These are phyloP conservation scores for Coffea canephora DNA, from an alignment of 257 asterid genomes.

Conservation along the genomic window DNA sequence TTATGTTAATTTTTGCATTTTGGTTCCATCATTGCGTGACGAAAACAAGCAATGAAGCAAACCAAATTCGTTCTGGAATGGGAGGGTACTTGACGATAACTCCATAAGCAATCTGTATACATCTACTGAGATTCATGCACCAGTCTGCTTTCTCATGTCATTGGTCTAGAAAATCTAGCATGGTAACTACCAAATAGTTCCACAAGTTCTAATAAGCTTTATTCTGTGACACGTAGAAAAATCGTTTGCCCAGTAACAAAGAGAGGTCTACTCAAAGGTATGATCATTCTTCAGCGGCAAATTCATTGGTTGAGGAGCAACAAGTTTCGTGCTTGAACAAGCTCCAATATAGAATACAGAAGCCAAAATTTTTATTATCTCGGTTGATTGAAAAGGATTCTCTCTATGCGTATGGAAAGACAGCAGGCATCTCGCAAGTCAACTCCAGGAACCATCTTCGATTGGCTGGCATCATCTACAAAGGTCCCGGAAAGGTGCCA, in stretches of 20 bases:
- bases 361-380: slow-evolving; percentile 33
- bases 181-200: background rate
- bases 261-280: background rate
- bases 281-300: background rate
- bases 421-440: slow-evolving; percentile 21
- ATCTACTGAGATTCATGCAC: background rate
- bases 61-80: too few species aligned
- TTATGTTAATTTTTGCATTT: too few species aligned
- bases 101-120: background rate
- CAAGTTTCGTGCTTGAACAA: slow-evolving; percentile 21
- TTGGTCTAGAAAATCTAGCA: background rate
- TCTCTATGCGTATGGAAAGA: slow-evolving; percentile 25
- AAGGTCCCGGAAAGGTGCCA: slow-evolving; percentile 95
- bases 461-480: slow-evolving; percentile 35
- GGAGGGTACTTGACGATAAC: background rate
- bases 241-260: background rate
- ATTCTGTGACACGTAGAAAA: background rate
- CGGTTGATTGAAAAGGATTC: slow-evolving; percentile 26
- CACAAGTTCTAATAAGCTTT: background rate
- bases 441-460: slow-evolving; percentile 10
- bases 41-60: too few species aligned
- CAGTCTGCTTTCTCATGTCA: background rate
- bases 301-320: slow-evolving; percentile 11
- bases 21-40: too few species aligned
- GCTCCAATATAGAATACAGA: slow-evolving; percentile 21